Evolutionary conservation across 164 flowering plant species (phyloP), one percentile per base, ranked within the genome.

Genomic region (Vitis riparia): DNA sequence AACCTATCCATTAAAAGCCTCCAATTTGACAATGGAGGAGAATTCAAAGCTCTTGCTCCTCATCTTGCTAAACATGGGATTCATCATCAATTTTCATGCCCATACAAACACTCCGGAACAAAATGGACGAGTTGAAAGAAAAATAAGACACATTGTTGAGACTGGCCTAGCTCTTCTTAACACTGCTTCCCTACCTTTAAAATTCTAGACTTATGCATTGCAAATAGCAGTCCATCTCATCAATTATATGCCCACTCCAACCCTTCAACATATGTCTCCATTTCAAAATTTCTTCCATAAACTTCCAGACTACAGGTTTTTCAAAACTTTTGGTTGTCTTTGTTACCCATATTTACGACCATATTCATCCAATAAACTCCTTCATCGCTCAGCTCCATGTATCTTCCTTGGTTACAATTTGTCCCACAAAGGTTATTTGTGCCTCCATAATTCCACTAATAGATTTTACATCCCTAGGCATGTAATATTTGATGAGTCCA

Each of bases 161-260:
- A 78, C 51, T 0, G 75, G 68, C 11, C 60, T 77, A 0, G 16
- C 79, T 8, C 37, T 75, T 2, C 53, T 77, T 5, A 50, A 67
- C 11, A 72, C 63, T 12, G 67, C 75, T 0, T 44, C 56, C 11
- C 1, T 71, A 9, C 79, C 77, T 1, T 8, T 3, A 3, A 1
- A 13, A 7, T 79, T 15, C 29, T 76, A 75, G 82, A 1, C 67
- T 13, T 49, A 69, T 58, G 79, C 83, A 0, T 72, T 77, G 47
- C n/a, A 62, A 3, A 60, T 73, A 0, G 64, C 75, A 0, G 55
- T 49, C 0, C 74, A 68, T 17, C 63, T 80, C 1, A 75, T 66
- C 0, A 78, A 77, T 48, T 59, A 63, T 4, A 30, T 67, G 3
- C 72, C 70, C 10, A 76, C 75, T 14, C 70, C 64, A 5, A 10